Conservation (phyloP, 495 filamentous ascomycete species). For the Xylaria bambusicola region DNA sequence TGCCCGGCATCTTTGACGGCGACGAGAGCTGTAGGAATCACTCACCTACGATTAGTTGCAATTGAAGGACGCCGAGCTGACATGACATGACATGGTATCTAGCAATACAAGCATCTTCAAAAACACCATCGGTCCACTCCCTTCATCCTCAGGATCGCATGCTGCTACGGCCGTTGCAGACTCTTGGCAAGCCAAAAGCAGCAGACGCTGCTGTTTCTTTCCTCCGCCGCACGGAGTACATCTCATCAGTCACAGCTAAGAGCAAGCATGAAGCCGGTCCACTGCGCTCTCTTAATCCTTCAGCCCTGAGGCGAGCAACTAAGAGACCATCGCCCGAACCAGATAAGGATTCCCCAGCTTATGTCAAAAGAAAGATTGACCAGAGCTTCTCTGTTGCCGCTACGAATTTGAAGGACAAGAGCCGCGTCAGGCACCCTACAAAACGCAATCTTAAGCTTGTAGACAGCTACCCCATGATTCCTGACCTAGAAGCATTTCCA, state of each 20-base stretch:
- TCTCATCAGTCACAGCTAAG: constrained; percentile 66
- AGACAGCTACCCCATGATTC: constrained; percentile 78
- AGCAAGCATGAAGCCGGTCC: constrained; percentile 31
- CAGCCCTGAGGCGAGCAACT: constrained; percentile 26
- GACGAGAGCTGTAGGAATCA: constrained; percentile 82
- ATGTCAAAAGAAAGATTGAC: constrained; percentile 77
- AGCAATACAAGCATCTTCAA: constrained; percentile 80
- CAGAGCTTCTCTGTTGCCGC: constrained; percentile 85
- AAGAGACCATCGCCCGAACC: constrained; percentile 49
- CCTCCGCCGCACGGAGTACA: constrained; percentile 94
- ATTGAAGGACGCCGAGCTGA: constrained; percentile 22
- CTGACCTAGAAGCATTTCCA: constrained; percentile 86
- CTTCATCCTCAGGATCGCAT: constrained; percentile 80
- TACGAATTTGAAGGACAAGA: constrained; percentile 66
- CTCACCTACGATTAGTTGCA: neutral
- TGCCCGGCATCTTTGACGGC: constrained; percentile 91
- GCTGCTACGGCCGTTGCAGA: constrained; percentile 75
- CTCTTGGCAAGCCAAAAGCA: constrained; percentile 74
- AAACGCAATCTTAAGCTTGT: constrained; percentile 77
- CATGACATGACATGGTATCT: constrained; percentile 8
- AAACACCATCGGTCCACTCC: constrained; percentile 67
- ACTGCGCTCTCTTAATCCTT: constrained; percentile 38
- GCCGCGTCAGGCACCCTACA: constrained; percentile 74
- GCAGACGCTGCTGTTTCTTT: constrained; percentile 78
- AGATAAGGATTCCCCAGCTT: constrained; percentile 72